Evolutionary conservation across 2,329 filamentous ascomycete genomes (phyloP).

Genomic region (Paecilomyces niveus): DNA sequence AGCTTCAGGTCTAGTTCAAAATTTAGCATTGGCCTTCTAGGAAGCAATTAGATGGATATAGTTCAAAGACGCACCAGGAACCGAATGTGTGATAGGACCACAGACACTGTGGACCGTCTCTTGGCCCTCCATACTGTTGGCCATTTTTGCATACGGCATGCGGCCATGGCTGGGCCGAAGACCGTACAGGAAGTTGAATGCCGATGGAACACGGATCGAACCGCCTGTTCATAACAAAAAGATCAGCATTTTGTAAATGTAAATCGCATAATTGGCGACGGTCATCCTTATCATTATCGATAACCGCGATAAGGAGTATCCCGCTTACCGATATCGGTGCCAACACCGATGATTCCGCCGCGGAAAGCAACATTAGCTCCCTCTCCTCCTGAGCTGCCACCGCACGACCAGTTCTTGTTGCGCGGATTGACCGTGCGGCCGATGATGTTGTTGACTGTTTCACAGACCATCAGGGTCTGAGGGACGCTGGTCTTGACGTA

Average conservation of each 20-base stretch:
- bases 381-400: slow-evolving; percentile 63
- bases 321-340: slow-evolving; percentile 52
- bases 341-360: slow-evolving; percentile 56
- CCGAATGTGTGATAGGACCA: slow-evolving; percentile 25
- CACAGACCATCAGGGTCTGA: slow-evolving; percentile 63
- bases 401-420: slow-evolving; percentile 57
- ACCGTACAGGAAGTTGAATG: slow-evolving; percentile 35
- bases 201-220: slow-evolving; percentile 35
- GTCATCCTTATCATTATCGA: background rate
- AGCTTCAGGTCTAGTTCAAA: slow-evolving; percentile 11
- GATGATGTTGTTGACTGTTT: slow-evolving; percentile 59
- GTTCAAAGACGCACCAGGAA: slow-evolving; percentile 13
- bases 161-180: slow-evolving; percentile 31
- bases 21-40: slow-evolving; percentile 1
- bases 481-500: slow-evolving; percentile 54
- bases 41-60: slow-evolving; percentile 6
- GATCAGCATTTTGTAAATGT: background rate
- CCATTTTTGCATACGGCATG: slow-evolving; percentile 26
- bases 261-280: background rate
- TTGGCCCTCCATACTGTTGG: slow-evolving; percentile 29
- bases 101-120: slow-evolving; percentile 26
- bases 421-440: slow-evolving; percentile 57
- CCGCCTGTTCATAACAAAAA: slow-evolving; percentile 19
- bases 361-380: slow-evolving; percentile 54
- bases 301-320: background rate